Conservation (phyloP, 805 yeast genomes). For the Yarrowia keelungensis region DNA sequence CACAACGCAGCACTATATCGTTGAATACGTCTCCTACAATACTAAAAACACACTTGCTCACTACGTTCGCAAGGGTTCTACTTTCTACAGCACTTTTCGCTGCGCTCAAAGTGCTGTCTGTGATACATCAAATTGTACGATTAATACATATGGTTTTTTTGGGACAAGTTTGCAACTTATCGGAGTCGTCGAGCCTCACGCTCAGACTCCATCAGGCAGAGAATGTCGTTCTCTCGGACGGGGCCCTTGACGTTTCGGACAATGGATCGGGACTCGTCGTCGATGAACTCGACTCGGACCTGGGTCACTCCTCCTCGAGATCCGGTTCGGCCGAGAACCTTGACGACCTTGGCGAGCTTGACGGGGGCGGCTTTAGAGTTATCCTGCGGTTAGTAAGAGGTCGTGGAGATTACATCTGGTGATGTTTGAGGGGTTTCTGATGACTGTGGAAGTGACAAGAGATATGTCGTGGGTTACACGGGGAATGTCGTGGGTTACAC, state of each 20-base stretch:
- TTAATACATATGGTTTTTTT: conserved; percentile 38
- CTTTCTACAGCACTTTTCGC: too few species aligned
- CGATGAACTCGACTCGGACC: conserved; percentile 96
- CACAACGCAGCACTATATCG: too few species aligned
- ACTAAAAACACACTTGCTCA: too few species aligned
- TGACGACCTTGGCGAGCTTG: conserved; percentile 99
- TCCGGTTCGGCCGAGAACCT: conserved; percentile 99
- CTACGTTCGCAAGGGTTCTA: too few species aligned
- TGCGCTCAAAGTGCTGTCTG: too few species aligned
- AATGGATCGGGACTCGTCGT: conserved; percentile 92
- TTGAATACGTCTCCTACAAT: too few species aligned
- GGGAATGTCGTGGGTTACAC: too few species aligned
- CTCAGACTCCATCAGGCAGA: conserved; percentile 99
- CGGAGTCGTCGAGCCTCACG: conserved; percentile 85
- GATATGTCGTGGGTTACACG: too few species aligned
- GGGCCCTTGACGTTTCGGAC: conserved; percentile 98
- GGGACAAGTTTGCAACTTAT: conserved; percentile 44
- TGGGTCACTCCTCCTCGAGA: conserved; percentile 99
- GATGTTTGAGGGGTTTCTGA: too few species aligned
- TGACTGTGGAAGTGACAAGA: too few species aligned
- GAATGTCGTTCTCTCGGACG: conserved; percentile 97
- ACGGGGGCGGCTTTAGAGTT: conserved; percentile 62
- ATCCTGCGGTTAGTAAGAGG: conserved; percentile 34
- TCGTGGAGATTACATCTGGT: not conserved
- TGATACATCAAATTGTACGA: conserved; percentile 27